Evolutionary conservation across 495 filamentous ascomycete genomes (phyloP), one percentile per base, ranked within the genome.

Genomic region (Aspergillus sparsus): DNA sequence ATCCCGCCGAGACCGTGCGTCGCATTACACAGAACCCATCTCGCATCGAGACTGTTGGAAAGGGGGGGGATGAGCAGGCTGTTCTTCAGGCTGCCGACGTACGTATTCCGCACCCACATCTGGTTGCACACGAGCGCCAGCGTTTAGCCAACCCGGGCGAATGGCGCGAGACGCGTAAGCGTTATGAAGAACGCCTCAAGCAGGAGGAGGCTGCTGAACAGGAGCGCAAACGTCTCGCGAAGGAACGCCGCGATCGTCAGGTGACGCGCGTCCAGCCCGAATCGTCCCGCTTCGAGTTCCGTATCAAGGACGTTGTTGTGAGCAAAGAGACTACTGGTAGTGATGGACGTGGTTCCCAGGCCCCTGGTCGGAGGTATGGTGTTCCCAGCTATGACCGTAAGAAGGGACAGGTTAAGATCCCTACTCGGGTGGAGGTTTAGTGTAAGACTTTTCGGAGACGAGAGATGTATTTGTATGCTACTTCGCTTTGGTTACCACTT

Each of bases 61-160:
- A 80, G 65, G 75, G 73, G 6, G 68, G 61, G 9, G 67, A 72
- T 1, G 74, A 73, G 31, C 68, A 71, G 10, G 69, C 79, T 53
- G 82, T 81, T 13, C 83, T 98, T 42, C 85, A 94, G 45, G 87
- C 95, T 6, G 86, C 92, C 7, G 95, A 98, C 63, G 77, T 85
- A 49, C 88, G 91, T 67, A 90, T 98, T 49, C 92, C 92, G 7
- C 91, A 97, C 70, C 92, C 93, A 2, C 89, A 96, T 66, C 78
- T 98, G 44, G 79, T 96, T 16, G 68, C 80, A 34, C 71, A 86
- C 55, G 87, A 90, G 62, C 68, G 71, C 35, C 67, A 76, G 49
- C 68, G 70, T 49, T 51, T 64, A 7, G 44, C 61, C 5, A 45
- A 66, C 45, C 71, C 74, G 1, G 56, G 66, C 67, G 61, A 68